Conservation (phyloP, 2,329 filamentous ascomycete genomes). For the Hortaea werneckii region DNA sequence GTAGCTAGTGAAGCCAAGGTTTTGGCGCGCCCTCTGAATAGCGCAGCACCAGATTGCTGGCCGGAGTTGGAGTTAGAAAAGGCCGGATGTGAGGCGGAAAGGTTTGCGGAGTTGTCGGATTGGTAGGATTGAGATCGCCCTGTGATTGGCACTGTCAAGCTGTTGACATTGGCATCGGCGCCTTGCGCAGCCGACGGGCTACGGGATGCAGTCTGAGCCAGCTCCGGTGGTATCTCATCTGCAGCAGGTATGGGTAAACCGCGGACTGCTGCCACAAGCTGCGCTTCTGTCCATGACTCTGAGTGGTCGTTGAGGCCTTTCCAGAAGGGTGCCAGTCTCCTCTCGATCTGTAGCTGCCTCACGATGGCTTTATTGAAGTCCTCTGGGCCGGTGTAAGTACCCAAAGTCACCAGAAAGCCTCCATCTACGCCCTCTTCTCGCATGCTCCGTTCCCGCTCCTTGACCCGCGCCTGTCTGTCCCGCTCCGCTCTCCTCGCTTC, state of each 20-base stretch:
- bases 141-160: constrained; percentile 68
- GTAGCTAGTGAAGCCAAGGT: constrained; percentile 75
- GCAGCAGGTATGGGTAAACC: constrained; percentile 74
- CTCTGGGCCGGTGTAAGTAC: constrained; percentile 82
- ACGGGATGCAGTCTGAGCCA: constrained; percentile 35
- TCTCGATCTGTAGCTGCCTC: constrained; percentile 90
- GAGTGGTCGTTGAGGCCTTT: constrained; percentile 82
- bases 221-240: constrained; percentile 69
- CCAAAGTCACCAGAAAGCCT: constrained; percentile 86
- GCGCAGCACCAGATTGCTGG: constrained; percentile 38
- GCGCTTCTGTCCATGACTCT: constrained; percentile 83
- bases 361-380: constrained; percentile 87
- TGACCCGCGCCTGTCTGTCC: constrained; percentile 62
- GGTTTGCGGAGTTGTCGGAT: constrained; percentile 56
- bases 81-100: constrained; percentile 51
- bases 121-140: constrained; percentile 67
- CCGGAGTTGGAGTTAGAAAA: constrained; percentile 44
- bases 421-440: constrained; percentile 88
- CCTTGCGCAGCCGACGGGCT: constrained; percentile 33
- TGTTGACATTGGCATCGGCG: constrained; percentile 55
- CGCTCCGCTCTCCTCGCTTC: constrained; percentile 78
- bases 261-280: constrained; percentile 82
- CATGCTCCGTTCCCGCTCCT: constrained; percentile 84
- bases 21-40: constrained; percentile 76
- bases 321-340: constrained; percentile 90